These are phyloP conservation scores for Pholiota conissans DNA, from an alignment of 768 basidiomycete genomes.

Conservation along the genomic window DNA sequence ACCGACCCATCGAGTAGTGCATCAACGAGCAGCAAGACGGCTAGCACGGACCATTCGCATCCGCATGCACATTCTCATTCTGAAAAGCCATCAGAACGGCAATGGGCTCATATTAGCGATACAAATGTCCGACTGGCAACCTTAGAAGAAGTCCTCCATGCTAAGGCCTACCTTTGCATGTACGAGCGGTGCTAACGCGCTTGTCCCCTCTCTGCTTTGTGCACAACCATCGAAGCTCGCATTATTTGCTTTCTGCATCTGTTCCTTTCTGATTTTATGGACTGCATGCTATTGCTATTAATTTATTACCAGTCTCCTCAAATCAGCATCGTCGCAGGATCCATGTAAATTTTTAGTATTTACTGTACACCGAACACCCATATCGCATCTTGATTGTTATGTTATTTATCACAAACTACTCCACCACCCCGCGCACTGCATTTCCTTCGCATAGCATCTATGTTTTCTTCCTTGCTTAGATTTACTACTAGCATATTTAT, in stretches of 20 bases:
- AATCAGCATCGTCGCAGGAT: background rate
- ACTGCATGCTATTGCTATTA: background rate
- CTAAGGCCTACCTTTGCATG: constrained; percentile 94
- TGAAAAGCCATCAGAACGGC: constrained; percentile 36
- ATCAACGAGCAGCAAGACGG: background rate
- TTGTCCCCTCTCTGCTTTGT: background rate
- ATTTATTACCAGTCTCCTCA: background rate
- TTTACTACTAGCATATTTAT: too few species aligned
- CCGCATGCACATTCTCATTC: background rate
- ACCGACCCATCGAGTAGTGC: constrained; percentile 6
- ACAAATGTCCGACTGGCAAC: constrained; percentile 78
- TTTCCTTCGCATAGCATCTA: background rate
- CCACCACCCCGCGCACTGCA: background rate
- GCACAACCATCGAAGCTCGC: too few species aligned
- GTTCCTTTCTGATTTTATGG: background rate
- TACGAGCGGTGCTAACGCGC: constrained; percentile 68
- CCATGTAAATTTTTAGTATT: background rate
- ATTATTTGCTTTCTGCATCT: background rate
- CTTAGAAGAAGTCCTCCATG: constrained; percentile 86
- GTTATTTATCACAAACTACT: background rate
- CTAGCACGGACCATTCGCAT: background rate
- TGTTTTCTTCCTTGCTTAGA: too few species aligned
- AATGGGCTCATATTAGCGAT: constrained; percentile 95
- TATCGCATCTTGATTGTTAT: background rate
- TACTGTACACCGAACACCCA: background rate